phyloP scores from a whole-genome alignment of 805 yeast species.

The Saturnispora kantuleensis region DNA sequence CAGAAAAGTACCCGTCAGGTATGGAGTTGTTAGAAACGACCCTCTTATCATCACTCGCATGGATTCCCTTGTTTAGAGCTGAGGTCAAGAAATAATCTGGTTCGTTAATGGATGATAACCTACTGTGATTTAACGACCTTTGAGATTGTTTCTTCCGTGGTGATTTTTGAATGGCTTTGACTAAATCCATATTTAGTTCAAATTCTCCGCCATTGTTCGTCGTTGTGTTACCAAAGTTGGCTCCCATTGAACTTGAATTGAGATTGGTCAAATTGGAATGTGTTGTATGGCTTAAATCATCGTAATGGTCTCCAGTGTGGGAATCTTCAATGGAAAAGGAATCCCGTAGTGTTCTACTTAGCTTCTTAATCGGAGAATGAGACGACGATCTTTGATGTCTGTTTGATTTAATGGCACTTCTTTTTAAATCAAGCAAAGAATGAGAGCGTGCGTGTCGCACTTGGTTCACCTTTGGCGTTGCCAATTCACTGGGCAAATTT shows the following conservation, averaged over 20 bases:
- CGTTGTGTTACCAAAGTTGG: no score
- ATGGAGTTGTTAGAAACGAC: constrained; percentile 27
- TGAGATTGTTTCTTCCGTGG: constrained; percentile 14
- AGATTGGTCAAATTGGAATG: background rate
- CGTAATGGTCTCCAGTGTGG: no score
- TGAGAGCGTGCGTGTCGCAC: constrained; percentile 3
- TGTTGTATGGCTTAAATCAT: background rate
- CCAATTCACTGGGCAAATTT: constrained; percentile 5
- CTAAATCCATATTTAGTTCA: constrained; percentile 22
- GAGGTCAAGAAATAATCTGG: background rate
- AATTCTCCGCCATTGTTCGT: constrained; percentile 12
- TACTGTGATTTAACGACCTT: constrained; percentile 5
- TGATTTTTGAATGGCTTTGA: constrained; percentile 21
- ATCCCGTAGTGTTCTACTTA: background rate
- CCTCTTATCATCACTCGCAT: constrained; percentile 11
- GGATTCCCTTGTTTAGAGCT: constrained; percentile 1
- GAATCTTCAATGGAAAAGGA: background rate
- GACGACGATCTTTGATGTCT: constrained; percentile 1
- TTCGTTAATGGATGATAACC: constrained; percentile 2
- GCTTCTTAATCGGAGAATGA: constrained; percentile 5
- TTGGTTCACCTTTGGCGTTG: background rate
- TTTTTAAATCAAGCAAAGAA: background rate
- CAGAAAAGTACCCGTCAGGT: constrained; percentile 53
- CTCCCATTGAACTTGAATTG: no score
- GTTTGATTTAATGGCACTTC: background rate